Percentiles rank a stretch among this genome's conserved stretches.
Evolutionary conservation across 768 basidiomycete species (phyloP).

Genomic region (Rhodocollybia butyracea): DNA sequence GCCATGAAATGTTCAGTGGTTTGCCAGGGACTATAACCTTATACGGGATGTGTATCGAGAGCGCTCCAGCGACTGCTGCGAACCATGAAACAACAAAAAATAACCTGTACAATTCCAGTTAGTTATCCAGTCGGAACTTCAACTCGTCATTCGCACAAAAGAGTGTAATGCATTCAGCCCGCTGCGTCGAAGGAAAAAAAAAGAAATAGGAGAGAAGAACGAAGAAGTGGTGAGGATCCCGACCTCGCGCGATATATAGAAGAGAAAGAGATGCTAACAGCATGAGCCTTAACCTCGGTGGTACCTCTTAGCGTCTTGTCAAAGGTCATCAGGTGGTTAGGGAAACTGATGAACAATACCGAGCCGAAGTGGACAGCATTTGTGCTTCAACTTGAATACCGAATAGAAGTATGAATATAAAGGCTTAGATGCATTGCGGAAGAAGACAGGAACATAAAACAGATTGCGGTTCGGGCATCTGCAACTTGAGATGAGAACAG

Average conservation of each 20-base stretch:
- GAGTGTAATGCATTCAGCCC: constrained; percentile 2
- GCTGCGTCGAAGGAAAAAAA: background rate
- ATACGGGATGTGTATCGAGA: constrained; percentile 1
- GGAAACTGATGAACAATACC: constrained; percentile 4
- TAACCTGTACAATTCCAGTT: too few species aligned
- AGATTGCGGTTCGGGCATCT: too few species aligned
- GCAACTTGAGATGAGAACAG: too few species aligned
- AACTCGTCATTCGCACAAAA: background rate
- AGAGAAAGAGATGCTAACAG: background rate
- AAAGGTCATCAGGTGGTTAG: background rate
- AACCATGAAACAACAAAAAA: background rate
- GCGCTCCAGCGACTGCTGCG: background rate
- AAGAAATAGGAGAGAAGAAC: background rate
- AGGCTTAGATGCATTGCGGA: too few species aligned
- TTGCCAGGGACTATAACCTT: background rate
- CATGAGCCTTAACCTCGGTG: background rate
- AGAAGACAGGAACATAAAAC: too few species aligned
- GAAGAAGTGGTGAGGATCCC: background rate
- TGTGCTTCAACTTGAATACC: too few species aligned
- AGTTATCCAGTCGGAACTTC: background rate
- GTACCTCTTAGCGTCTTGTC: background rate
- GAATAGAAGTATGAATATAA: too few species aligned
- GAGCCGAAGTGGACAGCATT: background rate
- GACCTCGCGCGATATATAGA: background rate
- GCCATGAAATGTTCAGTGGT: background rate